Evolutionary conservation across 371 early-diverging fungal species (phyloP).

Genomic region (Rhizopus delemar): DNA sequence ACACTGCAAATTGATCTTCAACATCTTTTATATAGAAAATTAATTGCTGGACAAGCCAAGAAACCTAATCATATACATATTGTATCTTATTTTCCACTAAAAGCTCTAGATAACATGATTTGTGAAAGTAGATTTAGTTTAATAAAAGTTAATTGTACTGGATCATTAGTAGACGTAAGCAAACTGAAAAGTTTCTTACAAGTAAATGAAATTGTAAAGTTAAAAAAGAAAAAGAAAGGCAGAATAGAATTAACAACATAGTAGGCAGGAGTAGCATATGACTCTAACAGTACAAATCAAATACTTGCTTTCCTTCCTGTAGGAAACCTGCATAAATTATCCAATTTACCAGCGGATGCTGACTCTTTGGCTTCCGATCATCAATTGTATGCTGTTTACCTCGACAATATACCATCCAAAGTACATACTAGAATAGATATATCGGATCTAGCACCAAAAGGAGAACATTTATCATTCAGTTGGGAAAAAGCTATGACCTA

Average conservation of each 20-base stretch:
- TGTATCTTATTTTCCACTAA: constrained; percentile 6
- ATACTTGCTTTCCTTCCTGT: constrained; percentile 15
- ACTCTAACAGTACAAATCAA: constrained; percentile 7
- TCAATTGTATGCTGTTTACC: constrained; percentile 8
- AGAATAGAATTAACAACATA: constrained; percentile 1
- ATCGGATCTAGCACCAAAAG: not conserved
- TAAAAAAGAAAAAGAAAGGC: not conserved
- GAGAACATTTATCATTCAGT: not conserved
- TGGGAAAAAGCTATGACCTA: constrained; percentile 1
- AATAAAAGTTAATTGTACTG: not conserved
- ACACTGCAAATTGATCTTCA: not conserved
- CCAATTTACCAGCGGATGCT: not conserved
- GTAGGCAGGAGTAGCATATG: constrained; percentile 13
- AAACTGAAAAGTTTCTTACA: constrained; percentile 23
- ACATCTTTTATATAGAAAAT: not conserved
- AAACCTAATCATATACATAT: constrained; percentile 4
- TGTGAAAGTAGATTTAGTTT: constrained; percentile 3
- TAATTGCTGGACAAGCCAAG: not conserved
- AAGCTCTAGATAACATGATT: constrained; percentile 4
- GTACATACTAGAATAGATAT: not conserved
- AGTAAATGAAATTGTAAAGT: constrained; percentile 18
- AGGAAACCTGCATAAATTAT: constrained; percentile 10
- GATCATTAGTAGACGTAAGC: constrained; percentile 7
- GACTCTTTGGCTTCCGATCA: not conserved
- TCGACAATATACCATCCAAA: constrained; percentile 7